Conservation (phyloP, 352 stramenopile species). For the Hyaloperonospora brassicae region DNA sequence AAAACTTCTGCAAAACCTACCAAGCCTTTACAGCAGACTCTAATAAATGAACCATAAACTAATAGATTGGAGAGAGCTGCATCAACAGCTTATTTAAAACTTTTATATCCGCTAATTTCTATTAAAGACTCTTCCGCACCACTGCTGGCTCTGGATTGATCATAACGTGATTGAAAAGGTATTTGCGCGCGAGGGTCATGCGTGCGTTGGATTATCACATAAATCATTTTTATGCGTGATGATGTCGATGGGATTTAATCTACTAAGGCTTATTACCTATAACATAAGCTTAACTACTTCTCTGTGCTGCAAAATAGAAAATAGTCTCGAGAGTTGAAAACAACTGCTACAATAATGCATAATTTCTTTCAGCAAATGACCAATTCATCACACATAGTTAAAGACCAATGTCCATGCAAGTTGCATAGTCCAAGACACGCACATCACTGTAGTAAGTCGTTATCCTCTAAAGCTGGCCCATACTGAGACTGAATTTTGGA, state of each 20-base stretch:
- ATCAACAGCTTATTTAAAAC: not conserved
- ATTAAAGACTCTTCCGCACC: not conserved
- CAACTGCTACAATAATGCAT: too few relatives aligned
- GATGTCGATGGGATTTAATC: not conserved
- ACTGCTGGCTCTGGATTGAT: not conserved
- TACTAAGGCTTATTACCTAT: too few relatives aligned
- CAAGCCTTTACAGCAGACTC: slow-evolving; percentile 6
- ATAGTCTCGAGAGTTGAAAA: too few relatives aligned
- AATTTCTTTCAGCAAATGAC: too few relatives aligned
- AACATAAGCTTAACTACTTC: too few relatives aligned
- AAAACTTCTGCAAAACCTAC: slow-evolving; percentile 11
- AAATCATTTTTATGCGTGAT: not conserved
- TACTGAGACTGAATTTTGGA: too few relatives aligned
- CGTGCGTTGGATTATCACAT: not conserved
- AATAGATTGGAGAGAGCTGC: not conserved
- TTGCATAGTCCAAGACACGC: too few relatives aligned
- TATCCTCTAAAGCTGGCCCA: too few relatives aligned
- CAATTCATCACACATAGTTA: too few relatives aligned
- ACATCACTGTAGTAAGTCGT: too few relatives aligned
- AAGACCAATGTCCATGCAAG: too few relatives aligned
- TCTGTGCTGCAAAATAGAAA: too few relatives aligned
- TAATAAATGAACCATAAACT: not conserved
- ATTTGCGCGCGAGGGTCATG: not conserved
- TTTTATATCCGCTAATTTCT: not conserved
- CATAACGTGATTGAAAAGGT: not conserved